Evolutionary conservation across 768 basidiomycete genomes (phyloP).

Genomic region (Agrocybe chaxingu): DNA sequence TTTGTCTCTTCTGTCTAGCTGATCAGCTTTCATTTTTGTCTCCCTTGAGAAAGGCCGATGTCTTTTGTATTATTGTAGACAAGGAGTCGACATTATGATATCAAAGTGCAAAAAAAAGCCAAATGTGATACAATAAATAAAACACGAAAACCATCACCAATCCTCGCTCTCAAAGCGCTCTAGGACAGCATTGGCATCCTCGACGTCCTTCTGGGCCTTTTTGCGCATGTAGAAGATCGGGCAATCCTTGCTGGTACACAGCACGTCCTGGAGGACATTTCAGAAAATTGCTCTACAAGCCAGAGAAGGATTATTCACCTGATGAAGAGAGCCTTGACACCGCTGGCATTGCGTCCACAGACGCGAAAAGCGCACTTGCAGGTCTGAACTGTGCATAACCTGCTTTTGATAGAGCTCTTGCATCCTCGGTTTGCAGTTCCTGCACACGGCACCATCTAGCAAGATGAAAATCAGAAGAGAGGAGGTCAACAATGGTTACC

Average conservation of each 20-base stretch:
- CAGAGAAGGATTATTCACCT: constrained; percentile 39
- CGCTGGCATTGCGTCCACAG: constrained; percentile 99
- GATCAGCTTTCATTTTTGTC: no score
- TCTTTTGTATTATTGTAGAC: background rate
- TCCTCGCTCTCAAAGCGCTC: constrained; percentile 81
- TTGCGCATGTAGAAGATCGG: constrained; percentile 99
- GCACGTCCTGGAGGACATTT: constrained; percentile 65
- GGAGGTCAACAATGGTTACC: background rate
- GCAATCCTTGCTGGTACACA: constrained; percentile 96
- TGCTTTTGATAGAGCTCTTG: constrained; percentile 95
- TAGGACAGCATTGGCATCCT: constrained; percentile 72
- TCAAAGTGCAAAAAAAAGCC: background rate
- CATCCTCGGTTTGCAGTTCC: constrained; percentile 83
- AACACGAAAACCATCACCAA: constrained; percentile 44
- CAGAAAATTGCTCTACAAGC: background rate
- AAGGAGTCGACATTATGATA: no score
- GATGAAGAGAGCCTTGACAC: constrained; percentile 97
- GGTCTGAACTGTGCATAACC: constrained; percentile 63
- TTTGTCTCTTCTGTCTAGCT: no score
- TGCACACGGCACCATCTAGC: constrained; percentile 88
- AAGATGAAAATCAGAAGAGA: background rate
- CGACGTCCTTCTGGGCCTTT: constrained; percentile 97
- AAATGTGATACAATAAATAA: constrained; percentile 3
- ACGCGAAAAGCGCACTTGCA: constrained; percentile 90
- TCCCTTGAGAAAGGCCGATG: no score